Percentiles rank a stretch among this genome's conserved stretches.
Evolutionary conservation across 2,329 filamentous ascomycete genomes (phyloP).

Genomic region (Apiospora phragmitis): DNA sequence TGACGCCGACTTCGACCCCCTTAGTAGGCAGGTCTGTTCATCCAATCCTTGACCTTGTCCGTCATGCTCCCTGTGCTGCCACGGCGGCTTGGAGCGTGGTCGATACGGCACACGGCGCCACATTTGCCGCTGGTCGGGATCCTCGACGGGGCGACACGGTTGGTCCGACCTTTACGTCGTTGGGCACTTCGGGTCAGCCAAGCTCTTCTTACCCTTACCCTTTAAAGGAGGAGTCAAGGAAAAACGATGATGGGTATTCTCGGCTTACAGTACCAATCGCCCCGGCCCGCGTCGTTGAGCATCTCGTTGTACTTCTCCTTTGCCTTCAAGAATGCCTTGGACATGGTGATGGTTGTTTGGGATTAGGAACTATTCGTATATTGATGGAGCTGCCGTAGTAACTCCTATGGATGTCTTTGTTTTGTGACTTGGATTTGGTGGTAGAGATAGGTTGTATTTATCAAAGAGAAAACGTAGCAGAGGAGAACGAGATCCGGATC

Average conservation of each 20-base stretch:
- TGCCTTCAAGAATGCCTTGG: conserved; percentile 29
- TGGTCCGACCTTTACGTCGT: conserved; percentile 29
- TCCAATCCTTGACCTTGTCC: conserved; percentile 28
- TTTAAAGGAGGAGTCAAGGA: too few species aligned
- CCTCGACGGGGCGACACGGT: conserved; percentile 27
- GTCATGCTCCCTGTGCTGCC: conserved; percentile 25
- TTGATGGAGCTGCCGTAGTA: neutral
- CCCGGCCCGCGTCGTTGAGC: conserved; percentile 32
- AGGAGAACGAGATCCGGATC: neutral
- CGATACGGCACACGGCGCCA: conserved; percentile 25
- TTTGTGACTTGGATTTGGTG: neutral
- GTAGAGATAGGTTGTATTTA: neutral
- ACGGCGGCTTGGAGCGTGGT: conserved; percentile 29
- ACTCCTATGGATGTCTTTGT: neutral
- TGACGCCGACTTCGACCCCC: neutral
- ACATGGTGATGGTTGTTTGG: conserved; percentile 22
- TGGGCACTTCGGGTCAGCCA: neutral
- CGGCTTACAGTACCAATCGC: conserved; percentile 31
- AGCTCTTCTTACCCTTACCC: too few species aligned
- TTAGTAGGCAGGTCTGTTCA: conserved; percentile 32
- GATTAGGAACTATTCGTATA: neutral
- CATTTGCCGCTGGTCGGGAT: conserved; percentile 29
- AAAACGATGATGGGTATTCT: neutral
- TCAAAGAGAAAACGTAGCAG: neutral
- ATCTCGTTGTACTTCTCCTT: conserved; percentile 36